Conservation (phyloP, 208 protist genomes). For the Acanthamoeba royreba region DNA sequence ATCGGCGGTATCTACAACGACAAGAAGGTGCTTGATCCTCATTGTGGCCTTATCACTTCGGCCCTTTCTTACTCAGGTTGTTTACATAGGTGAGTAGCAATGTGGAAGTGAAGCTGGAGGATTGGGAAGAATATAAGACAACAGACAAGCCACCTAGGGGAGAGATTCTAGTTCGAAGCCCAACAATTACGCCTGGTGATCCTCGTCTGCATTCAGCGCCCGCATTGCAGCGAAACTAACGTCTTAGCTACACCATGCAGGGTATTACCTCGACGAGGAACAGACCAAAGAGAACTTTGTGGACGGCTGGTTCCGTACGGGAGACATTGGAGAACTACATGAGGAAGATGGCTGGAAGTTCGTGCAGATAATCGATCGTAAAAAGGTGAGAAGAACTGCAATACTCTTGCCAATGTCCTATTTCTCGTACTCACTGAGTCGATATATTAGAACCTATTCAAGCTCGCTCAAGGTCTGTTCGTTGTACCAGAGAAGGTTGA, state of each 20-base stretch:
- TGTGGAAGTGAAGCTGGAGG: not conserved
- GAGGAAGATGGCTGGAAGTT: not conserved
- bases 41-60: not conserved
- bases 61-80: too few species aligned
- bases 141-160: conserved; percentile 51
- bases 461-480: not conserved
- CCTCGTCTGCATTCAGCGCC: not conserved
- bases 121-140: conserved; percentile 47
- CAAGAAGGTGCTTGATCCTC: not conserved
- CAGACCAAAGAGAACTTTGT: not conserved
- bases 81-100: not conserved
- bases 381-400: not conserved
- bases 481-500: not conserved
- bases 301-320: conserved; percentile 28
- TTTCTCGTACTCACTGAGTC: not conserved
- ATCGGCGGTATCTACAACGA: not conserved
- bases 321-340: conserved; percentile 17
- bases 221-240: not conserved
- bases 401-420: not conserved
- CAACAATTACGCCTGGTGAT: not conserved
- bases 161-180: not conserved
- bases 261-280: conserved; percentile 50
- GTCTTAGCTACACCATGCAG: not conserved
- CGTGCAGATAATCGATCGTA: not conserved
- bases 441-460: not conserved